These are phyloP conservation scores for Flaveria brownii DNA, from an alignment of 129 eudicot genomes.

Conservation along the genomic window DNA sequence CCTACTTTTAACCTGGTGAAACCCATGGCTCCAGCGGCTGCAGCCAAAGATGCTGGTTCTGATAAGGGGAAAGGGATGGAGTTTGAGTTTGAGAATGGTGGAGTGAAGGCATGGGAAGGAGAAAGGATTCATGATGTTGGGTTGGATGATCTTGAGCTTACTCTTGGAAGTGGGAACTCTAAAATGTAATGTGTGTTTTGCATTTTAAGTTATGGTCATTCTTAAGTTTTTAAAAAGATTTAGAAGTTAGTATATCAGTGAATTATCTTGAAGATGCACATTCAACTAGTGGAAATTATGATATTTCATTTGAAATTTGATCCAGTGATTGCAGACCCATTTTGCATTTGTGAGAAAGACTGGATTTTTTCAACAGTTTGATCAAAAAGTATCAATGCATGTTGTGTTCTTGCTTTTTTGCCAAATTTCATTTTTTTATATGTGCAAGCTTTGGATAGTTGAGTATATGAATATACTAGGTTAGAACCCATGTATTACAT, in stretches of 20 bases:
- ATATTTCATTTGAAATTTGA: conserved; percentile 22
- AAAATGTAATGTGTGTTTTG: conserved; percentile 29
- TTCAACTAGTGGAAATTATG: conserved; percentile 29
- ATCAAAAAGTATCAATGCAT: conserved; percentile 29
- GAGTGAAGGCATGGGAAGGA: conserved; percentile 96
- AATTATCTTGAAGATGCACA: conserved; percentile 38
- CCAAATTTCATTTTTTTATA: conserved; percentile 12
- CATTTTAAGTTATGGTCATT: conserved; percentile 14
- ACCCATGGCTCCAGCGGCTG: conserved; percentile 46
- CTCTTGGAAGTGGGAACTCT: conserved; percentile 73
- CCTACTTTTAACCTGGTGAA: conserved; percentile 84
- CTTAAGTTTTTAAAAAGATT: conserved; percentile 4
- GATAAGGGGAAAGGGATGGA: conserved; percentile 71
- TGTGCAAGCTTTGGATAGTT: conserved; percentile 11
- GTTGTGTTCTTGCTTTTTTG: conserved; percentile 32
- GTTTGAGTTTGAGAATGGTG: conserved; percentile 64
- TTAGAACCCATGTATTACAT: too few species aligned
- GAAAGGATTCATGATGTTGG: conserved; percentile 97
- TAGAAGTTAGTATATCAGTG: conserved; percentile 34
- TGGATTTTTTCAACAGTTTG: conserved; percentile 34
- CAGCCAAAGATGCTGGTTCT: conserved; percentile 38
- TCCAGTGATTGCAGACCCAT: conserved; percentile 29
- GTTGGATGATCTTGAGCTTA: conserved; percentile 96
- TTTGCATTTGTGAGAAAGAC: conserved; percentile 35
- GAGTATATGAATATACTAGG: background rate